Conservation (phyloP, 2,329 filamentous ascomycete genomes). For the Biscogniauxia marginata region DNA sequence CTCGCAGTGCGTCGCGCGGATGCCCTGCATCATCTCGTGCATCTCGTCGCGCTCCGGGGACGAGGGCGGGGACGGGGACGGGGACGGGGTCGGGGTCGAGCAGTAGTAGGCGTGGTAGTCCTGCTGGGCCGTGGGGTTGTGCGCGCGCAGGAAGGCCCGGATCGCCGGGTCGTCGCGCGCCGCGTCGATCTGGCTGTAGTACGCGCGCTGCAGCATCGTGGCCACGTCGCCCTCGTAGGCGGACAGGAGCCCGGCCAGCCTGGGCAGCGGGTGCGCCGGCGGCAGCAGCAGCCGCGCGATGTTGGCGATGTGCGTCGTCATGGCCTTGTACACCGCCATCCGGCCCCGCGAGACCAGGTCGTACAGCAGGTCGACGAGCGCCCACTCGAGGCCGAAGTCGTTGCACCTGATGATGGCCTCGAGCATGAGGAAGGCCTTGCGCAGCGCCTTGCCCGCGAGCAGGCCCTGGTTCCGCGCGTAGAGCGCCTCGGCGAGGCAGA, state of each 20-base stretch:
- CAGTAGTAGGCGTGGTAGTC: neutral
- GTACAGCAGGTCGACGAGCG: conserved; percentile 5
- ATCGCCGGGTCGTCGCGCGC: neutral
- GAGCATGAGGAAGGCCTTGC: conserved; percentile 6
- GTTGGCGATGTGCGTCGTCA: neutral
- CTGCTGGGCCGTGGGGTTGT: neutral
- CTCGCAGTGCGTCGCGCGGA: neutral
- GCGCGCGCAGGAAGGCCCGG: neutral
- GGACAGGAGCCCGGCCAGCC: neutral
- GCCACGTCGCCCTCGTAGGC: conserved; percentile 1
- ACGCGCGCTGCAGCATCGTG: conserved; percentile 5
- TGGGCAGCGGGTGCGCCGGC: neutral
- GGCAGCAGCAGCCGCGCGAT: conserved; percentile 1
- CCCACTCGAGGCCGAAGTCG: conserved; percentile 5
- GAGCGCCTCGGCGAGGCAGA: conserved; percentile 1
- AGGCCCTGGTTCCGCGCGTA: conserved; percentile 1
- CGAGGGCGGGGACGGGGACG: neutral
- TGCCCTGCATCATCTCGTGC: neutral
- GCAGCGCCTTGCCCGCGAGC: conserved; percentile 9
- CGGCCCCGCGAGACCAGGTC: conserved; percentile 3
- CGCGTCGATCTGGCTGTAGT: conserved; percentile 3
- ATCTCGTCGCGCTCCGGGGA: neutral
- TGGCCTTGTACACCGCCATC: neutral
- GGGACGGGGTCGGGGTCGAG: no score
- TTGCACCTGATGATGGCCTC: conserved; percentile 1